Evolutionary conservation across 2,329 filamentous ascomycete genomes (phyloP).

Genomic region (Apiospora sp.): DNA sequence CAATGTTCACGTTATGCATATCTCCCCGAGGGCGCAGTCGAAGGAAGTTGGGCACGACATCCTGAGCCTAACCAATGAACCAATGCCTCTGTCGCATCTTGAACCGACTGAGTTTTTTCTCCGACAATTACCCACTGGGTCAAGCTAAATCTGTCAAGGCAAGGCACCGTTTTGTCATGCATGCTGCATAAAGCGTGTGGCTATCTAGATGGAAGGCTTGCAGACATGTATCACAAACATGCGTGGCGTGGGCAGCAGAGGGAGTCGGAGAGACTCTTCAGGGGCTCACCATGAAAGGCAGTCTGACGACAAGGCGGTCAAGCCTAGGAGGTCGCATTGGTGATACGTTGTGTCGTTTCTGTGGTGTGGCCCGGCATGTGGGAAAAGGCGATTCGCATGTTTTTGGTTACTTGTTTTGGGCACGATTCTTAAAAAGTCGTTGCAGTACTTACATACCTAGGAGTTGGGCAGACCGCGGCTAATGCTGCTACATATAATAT

Average conservation of each 20-base stretch:
- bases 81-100: background rate
- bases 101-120: background rate
- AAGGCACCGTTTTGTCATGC: constrained; percentile 1
- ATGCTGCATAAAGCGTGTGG: background rate
- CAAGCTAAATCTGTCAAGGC: background rate
- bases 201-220: background rate
- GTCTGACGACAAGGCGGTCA: background rate
- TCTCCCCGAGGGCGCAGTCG: background rate
- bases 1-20: background rate
- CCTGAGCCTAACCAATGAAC: background rate
- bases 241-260: background rate
- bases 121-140: background rate
- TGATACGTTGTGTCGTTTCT: background rate
- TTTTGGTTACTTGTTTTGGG: background rate
- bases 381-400: background rate
- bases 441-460: no score
- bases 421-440: background rate
- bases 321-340: background rate
- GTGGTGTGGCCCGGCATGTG: background rate
- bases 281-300: background rate
- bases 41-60: background rate
- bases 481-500: background rate
- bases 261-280: background rate
- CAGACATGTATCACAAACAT: background rate
- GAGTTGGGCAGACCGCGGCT: constrained; percentile 9